A percentile compares a stretch with the other conserved stretches of the same genome.
Conservation (phyloP, 2,329 filamentous ascomycete genomes). For the Periconia macrospinosa region DNA sequence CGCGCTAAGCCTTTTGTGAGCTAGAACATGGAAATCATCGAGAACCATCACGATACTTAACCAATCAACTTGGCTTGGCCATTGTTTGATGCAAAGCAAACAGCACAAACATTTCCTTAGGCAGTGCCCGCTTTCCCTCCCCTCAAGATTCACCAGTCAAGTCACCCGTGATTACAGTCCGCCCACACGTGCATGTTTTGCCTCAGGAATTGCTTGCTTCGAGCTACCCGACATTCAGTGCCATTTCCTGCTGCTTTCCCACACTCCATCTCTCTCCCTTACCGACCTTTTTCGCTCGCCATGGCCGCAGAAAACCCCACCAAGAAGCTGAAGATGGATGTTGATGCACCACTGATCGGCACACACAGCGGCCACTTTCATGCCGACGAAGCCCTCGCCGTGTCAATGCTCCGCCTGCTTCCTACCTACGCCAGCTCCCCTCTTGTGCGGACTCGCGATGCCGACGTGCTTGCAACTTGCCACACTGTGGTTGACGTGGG, state of each 20-base stretch:
- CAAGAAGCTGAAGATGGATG: slow-evolving; percentile 81
- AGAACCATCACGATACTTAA: no score
- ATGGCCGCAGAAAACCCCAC: slow-evolving; percentile 49
- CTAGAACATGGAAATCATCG: no score
- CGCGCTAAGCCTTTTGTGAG: no score
- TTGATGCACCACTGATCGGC: slow-evolving; percentile 69
- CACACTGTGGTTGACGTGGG: slow-evolving; percentile 98
- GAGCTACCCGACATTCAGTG: not conserved
- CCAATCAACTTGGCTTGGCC: no score
- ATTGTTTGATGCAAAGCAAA: no score
- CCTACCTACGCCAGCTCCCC: slow-evolving; percentile 74
- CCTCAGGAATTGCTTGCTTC: not conserved
- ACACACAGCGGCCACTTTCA: slow-evolving; percentile 98
- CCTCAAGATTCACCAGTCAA: no score
- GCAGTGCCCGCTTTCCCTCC: no score
- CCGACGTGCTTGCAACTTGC: slow-evolving; percentile 74
- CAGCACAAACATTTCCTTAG: no score
- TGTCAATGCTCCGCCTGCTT: slow-evolving; percentile 90
- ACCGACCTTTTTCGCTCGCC: slow-evolving; percentile 4
- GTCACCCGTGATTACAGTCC: no score
- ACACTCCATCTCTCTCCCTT: not conserved
- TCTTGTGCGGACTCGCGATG: slow-evolving; percentile 87
- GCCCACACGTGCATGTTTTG: not conserved
- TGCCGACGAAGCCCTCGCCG: slow-evolving; percentile 94
- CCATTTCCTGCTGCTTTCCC: not conserved